Conservation (phyloP, 2,329 filamentous ascomycete species). For the Zymoseptoria brevis region DNA sequence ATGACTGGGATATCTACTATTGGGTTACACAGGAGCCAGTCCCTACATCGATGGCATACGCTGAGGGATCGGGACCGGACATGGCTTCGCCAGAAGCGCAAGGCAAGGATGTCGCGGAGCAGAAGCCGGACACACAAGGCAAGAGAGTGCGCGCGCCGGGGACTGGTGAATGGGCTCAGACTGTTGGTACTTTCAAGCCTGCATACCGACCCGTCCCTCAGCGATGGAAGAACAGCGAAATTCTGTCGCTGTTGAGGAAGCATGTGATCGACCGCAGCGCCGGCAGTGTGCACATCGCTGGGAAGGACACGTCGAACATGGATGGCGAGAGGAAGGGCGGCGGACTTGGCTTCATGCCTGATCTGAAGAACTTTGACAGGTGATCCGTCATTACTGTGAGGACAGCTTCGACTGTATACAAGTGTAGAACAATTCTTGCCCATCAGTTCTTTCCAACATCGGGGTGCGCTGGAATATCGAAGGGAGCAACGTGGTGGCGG, state of each 20-base stretch:
- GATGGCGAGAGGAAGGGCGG: constrained; percentile 31
- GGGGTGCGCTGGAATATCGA: background rate
- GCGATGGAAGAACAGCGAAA: constrained; percentile 77
- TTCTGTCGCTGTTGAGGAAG: constrained; percentile 64
- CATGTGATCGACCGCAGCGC: constrained; percentile 71
- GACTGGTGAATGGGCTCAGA: constrained; percentile 91
- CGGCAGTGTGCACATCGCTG: constrained; percentile 44
- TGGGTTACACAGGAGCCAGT: constrained; percentile 85
- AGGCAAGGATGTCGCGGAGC: constrained; percentile 30
- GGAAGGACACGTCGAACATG: constrained; percentile 29
- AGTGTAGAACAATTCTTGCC: background rate
- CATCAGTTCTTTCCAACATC: background rate
- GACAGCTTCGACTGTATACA: background rate
- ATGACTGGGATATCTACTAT: constrained; percentile 99
- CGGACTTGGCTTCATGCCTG: constrained; percentile 45
- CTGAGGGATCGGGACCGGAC: constrained; percentile 44
- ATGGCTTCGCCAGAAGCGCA: constrained; percentile 38
- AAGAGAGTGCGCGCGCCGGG: constrained; percentile 44
- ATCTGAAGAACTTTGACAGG: constrained; percentile 41
- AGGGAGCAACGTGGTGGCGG: background rate
- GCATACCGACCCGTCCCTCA: constrained; percentile 83
- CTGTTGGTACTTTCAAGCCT: constrained; percentile 85
- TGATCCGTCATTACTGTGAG: constrained; percentile 4
- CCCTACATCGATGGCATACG: constrained; percentile 49
- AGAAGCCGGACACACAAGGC: constrained; percentile 20